Conservation (phyloP, 345 rosid species). For the Euphorbia pulcherrima region DNA sequence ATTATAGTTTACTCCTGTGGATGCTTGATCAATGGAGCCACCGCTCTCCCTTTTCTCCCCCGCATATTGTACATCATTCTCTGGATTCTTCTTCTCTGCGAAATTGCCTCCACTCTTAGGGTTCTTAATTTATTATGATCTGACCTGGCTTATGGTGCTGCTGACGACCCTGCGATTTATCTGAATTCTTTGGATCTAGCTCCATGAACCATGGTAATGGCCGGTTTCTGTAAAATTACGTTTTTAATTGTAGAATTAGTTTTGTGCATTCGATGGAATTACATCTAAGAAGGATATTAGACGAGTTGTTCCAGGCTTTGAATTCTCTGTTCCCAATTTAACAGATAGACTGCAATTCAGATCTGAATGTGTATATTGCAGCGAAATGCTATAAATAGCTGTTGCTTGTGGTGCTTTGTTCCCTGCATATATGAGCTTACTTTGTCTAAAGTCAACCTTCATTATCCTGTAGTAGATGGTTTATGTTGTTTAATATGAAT, state of each 20-base stretch:
- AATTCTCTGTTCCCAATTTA: background rate
- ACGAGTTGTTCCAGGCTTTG: background rate
- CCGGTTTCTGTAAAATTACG: background rate
- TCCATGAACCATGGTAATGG: constrained; percentile 82
- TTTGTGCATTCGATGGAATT: background rate
- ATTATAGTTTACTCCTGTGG: constrained; percentile 77
- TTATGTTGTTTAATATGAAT: too few species aligned
- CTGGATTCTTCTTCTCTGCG: constrained; percentile 28
- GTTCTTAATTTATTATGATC: constrained; percentile 27
- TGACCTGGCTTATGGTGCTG: constrained; percentile 38
- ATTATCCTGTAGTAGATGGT: constrained; percentile 1
- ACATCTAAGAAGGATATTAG: background rate
- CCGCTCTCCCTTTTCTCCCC: constrained; percentile 41
- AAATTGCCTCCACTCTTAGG: constrained; percentile 19
- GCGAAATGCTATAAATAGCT: constrained; percentile 78
- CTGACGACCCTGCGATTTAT: constrained; percentile 36
- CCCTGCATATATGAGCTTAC: constrained; percentile 36
- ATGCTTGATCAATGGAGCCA: constrained; percentile 78
- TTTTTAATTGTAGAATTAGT: background rate
- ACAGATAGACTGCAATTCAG: too few species aligned
- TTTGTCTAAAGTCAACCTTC: background rate
- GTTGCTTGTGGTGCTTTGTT: constrained; percentile 96
- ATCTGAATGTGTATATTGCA: constrained; percentile 35
- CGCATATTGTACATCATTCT: constrained; percentile 38
- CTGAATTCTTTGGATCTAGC: constrained; percentile 46